Evolutionary conservation across 2,329 filamentous ascomycete species (phyloP), one percentile per base, ranked within the genome.

Genomic region (Penicillium sp.): DNA sequence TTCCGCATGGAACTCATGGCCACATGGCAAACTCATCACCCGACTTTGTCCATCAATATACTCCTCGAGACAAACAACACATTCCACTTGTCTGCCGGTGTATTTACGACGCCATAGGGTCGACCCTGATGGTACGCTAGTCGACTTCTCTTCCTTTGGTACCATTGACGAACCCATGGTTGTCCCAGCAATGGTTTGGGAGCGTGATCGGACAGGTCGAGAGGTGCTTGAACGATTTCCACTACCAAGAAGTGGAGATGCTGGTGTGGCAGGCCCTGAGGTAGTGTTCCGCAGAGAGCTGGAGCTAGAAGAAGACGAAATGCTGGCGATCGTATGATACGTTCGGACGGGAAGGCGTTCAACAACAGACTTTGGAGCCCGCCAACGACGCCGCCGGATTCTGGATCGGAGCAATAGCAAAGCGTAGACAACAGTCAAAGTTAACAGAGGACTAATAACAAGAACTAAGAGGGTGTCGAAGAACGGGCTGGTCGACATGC

Each of bases 11-110:
- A 97, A 99, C 67, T 99, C 94, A 70, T 99, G 94, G 29, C 94
- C 94, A 73, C 94, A 99, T 7, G 94, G 94, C 52, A 99, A 76
- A 68, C 91, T 95, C 94, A 99, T 99, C 32, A 99, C 93, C 66
- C 86, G 85, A 70, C 91, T 96, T 63, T 97, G 86, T 32, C 94
- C 94, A 71, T 97, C 92, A 18, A 96, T 80, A 66, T 97, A 99
- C 69, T 99, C 94, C 68, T 99, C 94, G 27, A 99, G 77, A 65
- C 94, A 99, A 2, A 99, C 93, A 10, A 97, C 93, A 68, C 94
- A 99, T 71, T 99, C 94, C 7, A 91, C 85, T 69, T 87, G 85
- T 55, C 83, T 79, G 29, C 84, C 82, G 17, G 81, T 82, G 61
- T 87, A 88, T 41, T 81, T 79, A 45, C 82, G 78, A 49, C 82